Evolutionary conservation across 768 basidiomycete genomes (phyloP), one percentile per base, ranked within the genome.

Genomic region (Austroboletus festivus): DNA sequence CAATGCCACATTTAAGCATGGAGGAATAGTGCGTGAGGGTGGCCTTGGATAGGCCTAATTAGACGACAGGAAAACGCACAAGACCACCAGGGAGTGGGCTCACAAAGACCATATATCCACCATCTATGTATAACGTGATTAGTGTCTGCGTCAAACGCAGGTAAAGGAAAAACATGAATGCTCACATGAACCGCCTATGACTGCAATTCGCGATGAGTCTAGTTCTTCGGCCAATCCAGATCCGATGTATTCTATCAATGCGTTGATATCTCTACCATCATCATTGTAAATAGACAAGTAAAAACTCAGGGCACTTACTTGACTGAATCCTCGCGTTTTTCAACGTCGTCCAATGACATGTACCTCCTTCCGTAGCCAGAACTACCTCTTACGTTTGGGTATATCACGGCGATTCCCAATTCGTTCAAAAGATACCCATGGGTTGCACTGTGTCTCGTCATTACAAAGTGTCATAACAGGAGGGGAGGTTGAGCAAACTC

Each of bases 361-460:
- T 71, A 75, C 42, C 51, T 65, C 48, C 59, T 72, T 26, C 72
- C 73, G 43, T 74, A 75, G 22, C 73, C 73, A 3, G 60, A 59
- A 46, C 73, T 75, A 34, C 73, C 73, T 38, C 73, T 59, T 19
- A 74, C 73, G 38, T 74, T 74, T 15, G 73, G 73, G 48, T 71
- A 72, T 26, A 75, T 65, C 28, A 75, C 50, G 0, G 71, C 73
- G 21, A 70, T 65, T 16, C 63, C 67, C 30, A 75, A 53, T 42
- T 75, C 73, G 42, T 71, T 74, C 21, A 75, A 44, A n/a, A 74
- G 55, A 51, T 75, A 75, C 26, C 65, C 68, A 40, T 74, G 71
- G 4, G 67, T 70, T 16, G 64, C 56, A 19, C 66, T 65, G 53
- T 28, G 28, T 28, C 30, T 28, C 28, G 39, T 22, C 33, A 30